phyloP scores from a whole-genome alignment of 1,284 basidiomycete genomes.

The Jaminaea rosea region DNA sequence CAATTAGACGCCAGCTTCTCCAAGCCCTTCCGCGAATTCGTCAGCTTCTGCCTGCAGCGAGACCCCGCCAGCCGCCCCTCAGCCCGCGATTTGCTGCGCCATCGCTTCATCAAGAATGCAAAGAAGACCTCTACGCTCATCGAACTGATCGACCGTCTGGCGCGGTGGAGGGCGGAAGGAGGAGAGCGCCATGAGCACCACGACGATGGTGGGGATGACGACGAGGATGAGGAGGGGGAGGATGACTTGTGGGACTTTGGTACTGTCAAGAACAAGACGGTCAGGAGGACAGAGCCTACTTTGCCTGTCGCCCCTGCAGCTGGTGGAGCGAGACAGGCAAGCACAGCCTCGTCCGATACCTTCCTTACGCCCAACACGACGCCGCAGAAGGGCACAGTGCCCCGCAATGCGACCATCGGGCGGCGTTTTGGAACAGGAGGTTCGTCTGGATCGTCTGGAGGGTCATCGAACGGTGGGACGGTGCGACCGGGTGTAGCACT shows the following conservation, averaged over 20 bases:
- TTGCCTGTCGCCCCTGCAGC: too few relatives aligned
- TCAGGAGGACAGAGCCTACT: background rate
- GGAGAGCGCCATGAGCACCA: slow-evolving; percentile 33
- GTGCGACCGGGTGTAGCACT: slow-evolving; percentile 19
- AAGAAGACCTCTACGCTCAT: slow-evolving; percentile 89
- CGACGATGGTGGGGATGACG: slow-evolving; percentile 27
- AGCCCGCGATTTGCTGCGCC: slow-evolving; percentile 87
- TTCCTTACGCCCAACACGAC: too few relatives aligned
- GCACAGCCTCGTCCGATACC: slow-evolving; percentile 8
- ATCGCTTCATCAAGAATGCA: slow-evolving; percentile 88
- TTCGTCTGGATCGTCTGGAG: slow-evolving; percentile 19
- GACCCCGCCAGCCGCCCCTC: slow-evolving; percentile 86
- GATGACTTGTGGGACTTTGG: slow-evolving; percentile 41
- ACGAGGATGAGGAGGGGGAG: slow-evolving; percentile 24
- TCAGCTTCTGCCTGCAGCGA: slow-evolving; percentile 80
- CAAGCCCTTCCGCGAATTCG: slow-evolving; percentile 86
- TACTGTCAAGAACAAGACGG: slow-evolving; percentile 26
- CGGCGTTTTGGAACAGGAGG: slow-evolving; percentile 16
- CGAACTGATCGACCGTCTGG: slow-evolving; percentile 86
- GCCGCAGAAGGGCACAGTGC: background rate
- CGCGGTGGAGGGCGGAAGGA: slow-evolving; percentile 76
- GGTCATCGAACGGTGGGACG: slow-evolving; percentile 27
- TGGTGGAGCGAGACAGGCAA: too few relatives aligned
- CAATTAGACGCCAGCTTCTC: slow-evolving; percentile 78
- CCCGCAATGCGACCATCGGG: background rate